A percentile compares a stretch with the other conserved stretches of the same genome.
Conservation (phyloP, 352 stramenopile genomes). For the Aphanomyces stellatus region DNA sequence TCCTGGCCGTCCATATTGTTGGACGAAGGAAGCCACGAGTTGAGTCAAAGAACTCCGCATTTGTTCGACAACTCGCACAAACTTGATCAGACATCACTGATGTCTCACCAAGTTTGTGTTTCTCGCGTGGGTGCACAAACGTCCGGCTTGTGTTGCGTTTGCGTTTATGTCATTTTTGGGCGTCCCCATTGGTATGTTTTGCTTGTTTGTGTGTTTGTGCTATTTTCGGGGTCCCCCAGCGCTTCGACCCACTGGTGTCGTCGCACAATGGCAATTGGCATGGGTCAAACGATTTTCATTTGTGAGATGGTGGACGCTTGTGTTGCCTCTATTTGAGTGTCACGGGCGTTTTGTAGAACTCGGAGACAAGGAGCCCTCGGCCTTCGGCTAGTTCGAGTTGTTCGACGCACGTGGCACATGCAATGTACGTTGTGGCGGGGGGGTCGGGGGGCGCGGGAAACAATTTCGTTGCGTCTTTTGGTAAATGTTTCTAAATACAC, state of each 20-base stretch:
- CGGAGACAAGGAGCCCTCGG: background rate
- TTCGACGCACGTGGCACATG: conserved; percentile 44
- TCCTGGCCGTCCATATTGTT: background rate
- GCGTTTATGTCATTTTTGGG: no score
- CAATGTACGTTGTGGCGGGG: conserved; percentile 40
- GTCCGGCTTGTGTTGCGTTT: background rate
- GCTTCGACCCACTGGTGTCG: no score
- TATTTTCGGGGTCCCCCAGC: background rate
- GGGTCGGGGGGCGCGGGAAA: conserved; percentile 45
- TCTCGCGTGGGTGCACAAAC: background rate
- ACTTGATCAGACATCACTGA: background rate
- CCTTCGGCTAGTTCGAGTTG: background rate
- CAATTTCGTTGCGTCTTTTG: conserved; percentile 30
- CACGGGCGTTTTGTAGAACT: background rate
- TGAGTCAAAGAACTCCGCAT: background rate
- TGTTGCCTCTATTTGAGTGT: no score
- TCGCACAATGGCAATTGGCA: no score
- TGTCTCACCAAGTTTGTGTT: background rate
- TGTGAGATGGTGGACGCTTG: no score
- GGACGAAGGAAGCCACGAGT: background rate
- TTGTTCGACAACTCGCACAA: background rate
- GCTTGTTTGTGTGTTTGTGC: background rate
- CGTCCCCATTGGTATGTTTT: no score
- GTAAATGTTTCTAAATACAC: conserved; percentile 49
- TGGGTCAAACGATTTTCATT: no score